Evolutionary conservation across 148 eudicot species (phyloP).

Genomic region (Beta vulgaris): DNA sequence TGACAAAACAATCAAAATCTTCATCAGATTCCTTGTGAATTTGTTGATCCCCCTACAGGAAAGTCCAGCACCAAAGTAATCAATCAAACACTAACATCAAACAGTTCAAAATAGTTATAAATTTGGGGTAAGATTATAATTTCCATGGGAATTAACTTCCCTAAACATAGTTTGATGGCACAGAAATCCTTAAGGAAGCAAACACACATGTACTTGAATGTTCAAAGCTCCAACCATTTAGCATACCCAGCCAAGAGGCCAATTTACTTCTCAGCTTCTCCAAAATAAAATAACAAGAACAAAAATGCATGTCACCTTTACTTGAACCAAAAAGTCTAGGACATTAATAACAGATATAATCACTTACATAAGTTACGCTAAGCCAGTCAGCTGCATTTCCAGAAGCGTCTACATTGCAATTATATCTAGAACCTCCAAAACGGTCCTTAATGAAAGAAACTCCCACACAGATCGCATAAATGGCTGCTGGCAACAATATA

Average conservation of each 20-base stretch:
- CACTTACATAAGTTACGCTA: slow-evolving; percentile 35
- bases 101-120: not conserved
- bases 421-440: slow-evolving; percentile 28
- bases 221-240: not conserved
- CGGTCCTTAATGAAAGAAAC: slow-evolving; percentile 40
- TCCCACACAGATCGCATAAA: slow-evolving; percentile 75
- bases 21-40: slow-evolving; percentile 38
- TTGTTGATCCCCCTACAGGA: slow-evolving; percentile 51
- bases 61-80: slow-evolving; percentile 14
- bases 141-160: not conserved
- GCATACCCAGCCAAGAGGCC: not conserved
- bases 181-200: not conserved
- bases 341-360: no score
- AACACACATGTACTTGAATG: not conserved
- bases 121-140: not conserved
- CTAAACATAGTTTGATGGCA: not conserved
- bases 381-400: slow-evolving; percentile 38
- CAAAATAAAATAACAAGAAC: no score
- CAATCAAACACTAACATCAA: no score
- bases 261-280: not conserved
- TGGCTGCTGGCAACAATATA: slow-evolving; percentile 66
- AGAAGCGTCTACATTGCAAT: slow-evolving; percentile 33
- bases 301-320: no score
- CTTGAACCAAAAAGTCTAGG: no score
- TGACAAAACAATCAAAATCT: slow-evolving; percentile 64